Conservation (phyloP, 495 filamentous ascomycete species). For the Glarea lozoyensis region DNA sequence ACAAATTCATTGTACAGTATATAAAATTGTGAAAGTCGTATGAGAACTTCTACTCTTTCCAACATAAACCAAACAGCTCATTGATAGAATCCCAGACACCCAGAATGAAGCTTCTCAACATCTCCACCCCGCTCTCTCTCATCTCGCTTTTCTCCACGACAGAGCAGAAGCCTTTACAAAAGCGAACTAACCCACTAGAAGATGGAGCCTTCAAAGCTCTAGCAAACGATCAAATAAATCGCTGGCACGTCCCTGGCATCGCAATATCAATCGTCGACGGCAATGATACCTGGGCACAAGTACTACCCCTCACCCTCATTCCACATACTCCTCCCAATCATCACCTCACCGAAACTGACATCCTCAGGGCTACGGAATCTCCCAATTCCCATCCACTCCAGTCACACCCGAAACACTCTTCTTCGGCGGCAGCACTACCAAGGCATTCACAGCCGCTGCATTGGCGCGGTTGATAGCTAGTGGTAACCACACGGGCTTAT, state of each 20-base stretch:
- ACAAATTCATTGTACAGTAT: too few relatives aligned
- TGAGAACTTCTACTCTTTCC: too few relatives aligned
- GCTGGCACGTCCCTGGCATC: constrained; percentile 43
- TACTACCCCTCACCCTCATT: constrained; percentile 14
- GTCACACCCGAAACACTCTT: constrained; percentile 39
- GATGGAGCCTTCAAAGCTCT: constrained; percentile 29
- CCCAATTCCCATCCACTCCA: constrained; percentile 26
- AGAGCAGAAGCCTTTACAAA: too few relatives aligned
- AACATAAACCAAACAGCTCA: too few relatives aligned
- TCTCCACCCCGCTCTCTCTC: not conserved
- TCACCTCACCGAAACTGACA: not conserved
- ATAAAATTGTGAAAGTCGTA: too few relatives aligned
- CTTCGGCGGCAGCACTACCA: constrained; percentile 41
- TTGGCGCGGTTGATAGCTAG: constrained; percentile 36
- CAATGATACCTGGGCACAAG: constrained; percentile 33
- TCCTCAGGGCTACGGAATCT: constrained; percentile 42
- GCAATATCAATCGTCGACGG: constrained; percentile 40
- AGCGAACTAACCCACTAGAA: constrained; percentile 24
- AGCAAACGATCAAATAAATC: constrained; percentile 27
- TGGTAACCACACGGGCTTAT: constrained; percentile 24
- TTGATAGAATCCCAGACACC: too few relatives aligned
- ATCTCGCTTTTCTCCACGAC: not conserved
- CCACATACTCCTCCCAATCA: not conserved
- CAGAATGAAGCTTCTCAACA: not conserved
- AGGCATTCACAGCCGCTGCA: constrained; percentile 45